Evolutionary conservation across 805 yeast genomes (phyloP), one percentile per base, ranked within the genome.

Genomic region (Cyberlindnera subsufficiens): DNA sequence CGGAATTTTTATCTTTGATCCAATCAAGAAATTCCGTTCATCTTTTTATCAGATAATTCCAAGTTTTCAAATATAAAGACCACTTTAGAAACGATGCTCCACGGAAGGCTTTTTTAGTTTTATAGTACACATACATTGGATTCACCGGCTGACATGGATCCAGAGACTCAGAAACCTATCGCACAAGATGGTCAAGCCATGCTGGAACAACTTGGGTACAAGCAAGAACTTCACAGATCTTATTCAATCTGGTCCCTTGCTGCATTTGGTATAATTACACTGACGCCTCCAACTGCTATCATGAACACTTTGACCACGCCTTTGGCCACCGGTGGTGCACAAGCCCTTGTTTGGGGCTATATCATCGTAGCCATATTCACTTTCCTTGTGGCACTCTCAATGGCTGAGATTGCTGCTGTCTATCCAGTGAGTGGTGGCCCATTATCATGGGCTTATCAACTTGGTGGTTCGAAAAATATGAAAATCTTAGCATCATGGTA

Each of bases 371-470:
- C 52, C 6, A 37, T 50, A 39, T 53, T 57, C 47, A 54, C 59
- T 8, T 43, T 55, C 41, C 42, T 54, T 3, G 58, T 55, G 14
- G 57, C 58, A 1, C 20, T 51, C 6, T 52, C 56, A 14, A 43
- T 56, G 43, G 59, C 61, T 40, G 69, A 65, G 45, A 51, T 64
- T 17, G 63, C 63, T 5, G 64, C 65, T 33, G 62, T 61, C 3
- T 63, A 54, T 34, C 55, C 69, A 1, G 59, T 60, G 34, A 52
- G 65, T 15, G 63, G 65, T 34, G 68, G 65, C 15, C 65, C 61
- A 37, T 49, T 63, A 9, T 63, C 62, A 18, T 65, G 69, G 68
- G 59, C 66, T 11, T 60, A 57, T 44, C 52, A 51, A 32, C 48
- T 62, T 13, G 61, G 65, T n/a, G 39, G 38, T n/a, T 55, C 60